These are phyloP conservation scores for Neophaeococcomyces mojaviensis DNA, from an alignment of 2,329 filamentous ascomycete species.

Conservation along the genomic window DNA sequence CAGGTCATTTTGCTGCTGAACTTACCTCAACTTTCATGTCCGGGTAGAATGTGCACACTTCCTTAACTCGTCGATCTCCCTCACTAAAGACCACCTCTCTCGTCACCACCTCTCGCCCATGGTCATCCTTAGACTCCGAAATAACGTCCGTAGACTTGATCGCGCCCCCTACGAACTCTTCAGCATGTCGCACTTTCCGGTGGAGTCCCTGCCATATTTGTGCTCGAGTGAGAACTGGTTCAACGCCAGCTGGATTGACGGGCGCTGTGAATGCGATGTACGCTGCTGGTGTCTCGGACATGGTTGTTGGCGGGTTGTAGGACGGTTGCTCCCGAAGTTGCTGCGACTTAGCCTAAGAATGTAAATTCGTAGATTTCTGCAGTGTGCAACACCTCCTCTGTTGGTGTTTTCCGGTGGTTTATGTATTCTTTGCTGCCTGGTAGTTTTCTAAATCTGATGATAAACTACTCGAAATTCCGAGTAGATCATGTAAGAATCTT, in stretches of 20 bases:
- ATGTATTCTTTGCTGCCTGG: no score
- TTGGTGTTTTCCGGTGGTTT: no score
- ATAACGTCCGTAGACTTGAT: slow-evolving; percentile 22
- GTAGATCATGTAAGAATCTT: no score
- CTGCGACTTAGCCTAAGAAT: no score
- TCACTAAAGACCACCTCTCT: slow-evolving; percentile 25
- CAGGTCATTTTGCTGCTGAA: no score
- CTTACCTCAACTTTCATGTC: slow-evolving; percentile 23
- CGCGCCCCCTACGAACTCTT: slow-evolving; percentile 25
- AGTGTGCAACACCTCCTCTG: no score
- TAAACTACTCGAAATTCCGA: no score
- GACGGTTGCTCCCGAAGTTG: no score
- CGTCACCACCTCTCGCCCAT: slow-evolving; percentile 18
- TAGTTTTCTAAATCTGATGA: no score
- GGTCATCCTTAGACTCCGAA: slow-evolving; percentile 13
- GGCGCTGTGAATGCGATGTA: slow-evolving; percentile 32
- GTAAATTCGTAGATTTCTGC: no score
- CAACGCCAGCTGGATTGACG: slow-evolving; percentile 29
- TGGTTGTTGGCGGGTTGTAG: no score
- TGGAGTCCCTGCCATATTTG: slow-evolving; percentile 32
- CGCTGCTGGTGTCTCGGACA: slow-evolving; percentile 21
- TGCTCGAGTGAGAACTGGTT: slow-evolving; percentile 24
- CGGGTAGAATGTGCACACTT: slow-evolving; percentile 21
- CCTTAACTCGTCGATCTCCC: slow-evolving; percentile 19
- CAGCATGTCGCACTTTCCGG: slow-evolving; percentile 23